A percentile compares a stretch with the other conserved stretches of the same genome.
Conservation (phyloP, 441 rosid genomes). For the Pelargonium australe region DNA sequence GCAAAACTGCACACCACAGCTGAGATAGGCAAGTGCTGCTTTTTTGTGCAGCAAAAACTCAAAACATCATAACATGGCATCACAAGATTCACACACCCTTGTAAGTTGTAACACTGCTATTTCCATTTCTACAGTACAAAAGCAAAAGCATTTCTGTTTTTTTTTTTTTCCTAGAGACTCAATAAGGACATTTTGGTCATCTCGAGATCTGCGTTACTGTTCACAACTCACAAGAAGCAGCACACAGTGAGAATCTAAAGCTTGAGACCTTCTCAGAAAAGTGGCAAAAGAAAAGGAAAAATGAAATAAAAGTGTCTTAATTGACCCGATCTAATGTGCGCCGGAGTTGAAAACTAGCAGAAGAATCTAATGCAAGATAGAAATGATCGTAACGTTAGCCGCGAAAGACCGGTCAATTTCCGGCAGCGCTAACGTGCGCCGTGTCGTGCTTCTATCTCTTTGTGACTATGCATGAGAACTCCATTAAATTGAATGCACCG, state of each 20-base stretch:
- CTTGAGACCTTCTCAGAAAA: background rate
- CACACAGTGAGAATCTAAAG: background rate
- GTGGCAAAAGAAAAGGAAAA: background rate
- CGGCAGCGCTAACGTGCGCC: too few relatives aligned
- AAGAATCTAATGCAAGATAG: too few relatives aligned
- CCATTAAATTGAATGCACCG: too few relatives aligned
- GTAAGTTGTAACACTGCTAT: background rate
- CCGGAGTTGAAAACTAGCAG: background rate
- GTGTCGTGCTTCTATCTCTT: too few relatives aligned
- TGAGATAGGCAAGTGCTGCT: background rate
- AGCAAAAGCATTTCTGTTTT: slow-evolving; percentile 3
- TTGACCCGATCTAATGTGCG: slow-evolving; percentile 3
- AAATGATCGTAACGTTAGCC: too few relatives aligned
- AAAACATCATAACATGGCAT: background rate
- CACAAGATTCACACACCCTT: background rate
- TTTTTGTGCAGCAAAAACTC: background rate
- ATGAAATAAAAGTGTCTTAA: background rate
- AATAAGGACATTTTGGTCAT: slow-evolving; percentile 4
- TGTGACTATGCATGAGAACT: too few relatives aligned
- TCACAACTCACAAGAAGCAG: background rate
- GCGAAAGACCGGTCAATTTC: too few relatives aligned
- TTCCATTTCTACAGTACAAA: background rate
- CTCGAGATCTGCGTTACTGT: slow-evolving; percentile 4
- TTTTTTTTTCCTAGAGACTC: background rate
- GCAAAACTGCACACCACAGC: background rate